Evolutionary conservation across 129 eudicot genomes (phyloP).

Genomic region (Flaveria bidentis): DNA sequence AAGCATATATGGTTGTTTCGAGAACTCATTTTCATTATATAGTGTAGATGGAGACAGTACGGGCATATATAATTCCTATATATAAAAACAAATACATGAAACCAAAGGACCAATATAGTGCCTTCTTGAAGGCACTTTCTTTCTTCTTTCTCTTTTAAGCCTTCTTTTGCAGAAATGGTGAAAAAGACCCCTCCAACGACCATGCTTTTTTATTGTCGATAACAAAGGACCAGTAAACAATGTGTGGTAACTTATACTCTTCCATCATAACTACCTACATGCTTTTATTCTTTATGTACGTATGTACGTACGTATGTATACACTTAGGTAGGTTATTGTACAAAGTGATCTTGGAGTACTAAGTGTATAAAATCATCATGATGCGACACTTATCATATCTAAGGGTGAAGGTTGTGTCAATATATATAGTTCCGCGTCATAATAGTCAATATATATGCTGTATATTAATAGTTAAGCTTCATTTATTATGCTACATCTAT

Average conservation of each 20-base stretch:
- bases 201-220: neutral
- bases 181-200: slow-evolving; percentile 36
- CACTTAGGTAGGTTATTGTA: no score
- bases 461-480: no score
- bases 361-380: no score
- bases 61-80: slow-evolving; percentile 15
- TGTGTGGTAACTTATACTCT: slow-evolving; percentile 6
- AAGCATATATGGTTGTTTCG: slow-evolving; percentile 2
- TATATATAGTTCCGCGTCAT: no score
- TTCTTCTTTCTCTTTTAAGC: slow-evolving; percentile 25
- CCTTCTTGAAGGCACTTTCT: slow-evolving; percentile 30
- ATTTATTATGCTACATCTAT: no score
- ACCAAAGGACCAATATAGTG: slow-evolving; percentile 27
- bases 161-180: slow-evolving; percentile 37
- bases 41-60: slow-evolving; percentile 20
- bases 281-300: no score
- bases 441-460: no score
- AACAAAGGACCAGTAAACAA: neutral
- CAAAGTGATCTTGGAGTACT: no score
- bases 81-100: slow-evolving; percentile 19
- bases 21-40: neutral
- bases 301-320: no score
- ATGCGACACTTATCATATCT: no score
- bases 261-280: neutral
- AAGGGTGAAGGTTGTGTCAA: no score